Conservation (phyloP, 257 asterid genomes). For the Buddleja alternifolia region DNA sequence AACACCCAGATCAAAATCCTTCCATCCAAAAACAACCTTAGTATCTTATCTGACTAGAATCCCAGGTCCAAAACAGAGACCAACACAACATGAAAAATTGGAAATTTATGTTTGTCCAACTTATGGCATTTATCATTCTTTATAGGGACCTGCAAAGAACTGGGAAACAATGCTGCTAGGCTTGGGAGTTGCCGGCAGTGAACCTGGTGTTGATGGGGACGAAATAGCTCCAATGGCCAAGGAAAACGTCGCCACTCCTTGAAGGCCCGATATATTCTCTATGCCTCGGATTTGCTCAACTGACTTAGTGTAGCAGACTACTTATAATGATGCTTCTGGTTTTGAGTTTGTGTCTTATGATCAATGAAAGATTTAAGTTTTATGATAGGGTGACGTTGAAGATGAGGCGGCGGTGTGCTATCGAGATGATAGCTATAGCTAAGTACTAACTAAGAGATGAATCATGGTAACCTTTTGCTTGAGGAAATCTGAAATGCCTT, state of each 20-base stretch:
- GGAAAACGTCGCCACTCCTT: conserved; percentile 89
- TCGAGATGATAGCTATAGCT: background rate
- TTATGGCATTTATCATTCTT: background rate
- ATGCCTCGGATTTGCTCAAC: background rate
- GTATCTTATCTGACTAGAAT: no score
- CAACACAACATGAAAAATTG: background rate
- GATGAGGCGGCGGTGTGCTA: conserved; percentile 17
- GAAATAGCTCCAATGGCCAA: conserved; percentile 87
- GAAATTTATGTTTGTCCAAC: background rate
- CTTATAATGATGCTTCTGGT: background rate
- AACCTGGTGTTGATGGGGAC: conserved; percentile 72
- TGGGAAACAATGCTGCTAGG: conserved; percentile 77
- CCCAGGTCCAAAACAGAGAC: no score
- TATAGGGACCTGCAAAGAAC: conserved; percentile 84
- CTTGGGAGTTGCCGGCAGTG: conserved; percentile 72
- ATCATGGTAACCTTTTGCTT: background rate
- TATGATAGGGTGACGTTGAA: background rate
- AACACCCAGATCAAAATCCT: no score
- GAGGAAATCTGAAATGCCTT: background rate
- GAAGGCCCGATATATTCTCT: conserved; percentile 11
- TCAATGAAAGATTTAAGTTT: background rate
- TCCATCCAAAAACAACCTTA: no score
- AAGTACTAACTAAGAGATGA: background rate
- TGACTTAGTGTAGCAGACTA: conserved; percentile 8
- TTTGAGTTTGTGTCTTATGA: background rate